Evolutionary conservation across 129 eudicot genomes (phyloP).

Genomic region (Escallonia herrerae): DNA sequence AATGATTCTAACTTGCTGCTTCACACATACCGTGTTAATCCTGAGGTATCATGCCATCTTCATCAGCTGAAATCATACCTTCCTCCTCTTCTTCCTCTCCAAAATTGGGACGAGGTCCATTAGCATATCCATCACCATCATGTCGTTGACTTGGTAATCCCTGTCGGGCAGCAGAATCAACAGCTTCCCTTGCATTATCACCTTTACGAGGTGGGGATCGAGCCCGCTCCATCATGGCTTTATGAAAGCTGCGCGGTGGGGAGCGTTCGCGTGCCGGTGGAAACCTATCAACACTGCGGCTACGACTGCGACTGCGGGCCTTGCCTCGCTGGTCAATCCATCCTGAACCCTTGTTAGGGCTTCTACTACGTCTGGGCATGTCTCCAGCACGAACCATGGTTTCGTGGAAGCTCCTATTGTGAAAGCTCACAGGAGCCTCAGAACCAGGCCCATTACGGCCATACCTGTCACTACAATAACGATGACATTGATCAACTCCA

Average conservation of each 20-base stretch:
- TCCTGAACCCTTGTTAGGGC: conserved; percentile 34
- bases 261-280: conserved; percentile 26
- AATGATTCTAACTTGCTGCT: not conserved
- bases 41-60: conserved; percentile 4
- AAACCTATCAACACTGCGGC: conserved; percentile 50
- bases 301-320: conserved; percentile 48
- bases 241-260: conserved; percentile 39
- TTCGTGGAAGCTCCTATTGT: conserved; percentile 35
- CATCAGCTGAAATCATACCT: conserved; percentile 45
- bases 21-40: not conserved
- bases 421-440: conserved; percentile 20
- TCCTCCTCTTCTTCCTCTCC: conserved; percentile 49
- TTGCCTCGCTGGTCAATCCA: conserved; percentile 29
- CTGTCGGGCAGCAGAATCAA: not conserved
- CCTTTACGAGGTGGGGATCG: conserved; percentile 19
- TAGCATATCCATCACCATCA: conserved; percentile 5
- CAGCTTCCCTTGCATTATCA: not conserved
- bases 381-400: conserved; percentile 20
- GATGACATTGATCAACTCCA: too few relatives aligned
- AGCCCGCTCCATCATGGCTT: conserved; percentile 41
- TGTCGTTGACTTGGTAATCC: conserved; percentile 3
- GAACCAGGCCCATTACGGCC: conserved; percentile 7
- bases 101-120: conserved; percentile 21
- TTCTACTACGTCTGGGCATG: conserved; percentile 9
- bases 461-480: conserved; percentile 15